Conservation (phyloP, 495 filamentous ascomycete species). For the Penicillium dipodomyicola region DNA sequence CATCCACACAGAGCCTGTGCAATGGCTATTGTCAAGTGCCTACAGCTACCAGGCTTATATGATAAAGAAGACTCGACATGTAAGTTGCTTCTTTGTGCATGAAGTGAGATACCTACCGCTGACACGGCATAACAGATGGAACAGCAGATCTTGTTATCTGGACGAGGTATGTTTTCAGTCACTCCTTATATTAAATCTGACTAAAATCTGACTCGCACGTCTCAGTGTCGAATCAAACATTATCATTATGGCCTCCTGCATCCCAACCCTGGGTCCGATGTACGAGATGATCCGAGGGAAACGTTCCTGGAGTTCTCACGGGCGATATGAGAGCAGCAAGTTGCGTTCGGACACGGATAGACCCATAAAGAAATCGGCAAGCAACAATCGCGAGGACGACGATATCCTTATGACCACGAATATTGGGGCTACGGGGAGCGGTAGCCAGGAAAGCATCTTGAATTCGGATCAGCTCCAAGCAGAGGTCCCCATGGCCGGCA, state of each 20-base stretch:
- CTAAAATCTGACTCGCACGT: not conserved
- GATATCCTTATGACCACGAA: conserved; percentile 13
- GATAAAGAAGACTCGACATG: conserved; percentile 40
- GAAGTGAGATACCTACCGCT: not conserved
- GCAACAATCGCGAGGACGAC: not conserved
- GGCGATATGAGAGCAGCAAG: conserved; percentile 9
- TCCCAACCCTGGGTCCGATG: conserved; percentile 47
- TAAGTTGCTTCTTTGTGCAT: conserved; percentile 14
- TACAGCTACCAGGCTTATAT: conserved; percentile 36
- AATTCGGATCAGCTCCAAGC: conserved; percentile 4
- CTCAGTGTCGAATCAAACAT: conserved; percentile 46
- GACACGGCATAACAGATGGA: conserved; percentile 14
- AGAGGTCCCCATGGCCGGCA: not conserved
- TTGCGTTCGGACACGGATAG: conserved; percentile 1
- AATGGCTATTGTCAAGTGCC: conserved; percentile 40
- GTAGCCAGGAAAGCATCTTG: conserved; percentile 21
- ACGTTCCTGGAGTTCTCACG: conserved; percentile 13
- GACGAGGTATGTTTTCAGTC: conserved; percentile 36
- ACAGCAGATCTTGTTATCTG: conserved; percentile 43
- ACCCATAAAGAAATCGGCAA: not conserved
- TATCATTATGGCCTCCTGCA: conserved; percentile 49
- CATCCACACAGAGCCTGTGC: conserved; percentile 16
- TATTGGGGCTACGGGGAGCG: conserved; percentile 7
- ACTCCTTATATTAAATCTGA: not conserved
- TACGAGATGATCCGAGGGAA: conserved; percentile 32